phyloP scores from a whole-genome alignment of 129 eudicot species.

The Artemisia argyi region DNA sequence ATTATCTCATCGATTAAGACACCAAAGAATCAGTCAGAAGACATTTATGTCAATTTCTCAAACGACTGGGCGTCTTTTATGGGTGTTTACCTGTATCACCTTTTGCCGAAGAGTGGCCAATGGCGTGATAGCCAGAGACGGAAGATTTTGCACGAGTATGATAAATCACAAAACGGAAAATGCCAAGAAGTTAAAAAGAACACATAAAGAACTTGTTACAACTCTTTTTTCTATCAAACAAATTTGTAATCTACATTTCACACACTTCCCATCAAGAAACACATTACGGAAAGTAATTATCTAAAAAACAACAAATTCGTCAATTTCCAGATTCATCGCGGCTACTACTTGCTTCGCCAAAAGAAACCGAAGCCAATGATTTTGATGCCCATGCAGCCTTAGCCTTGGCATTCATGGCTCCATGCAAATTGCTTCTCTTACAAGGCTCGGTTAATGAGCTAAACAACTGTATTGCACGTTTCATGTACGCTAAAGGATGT shows the following conservation, averaged over 20 bases:
- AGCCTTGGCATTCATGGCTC: constrained; percentile 71
- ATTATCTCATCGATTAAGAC: too few relatives aligned
- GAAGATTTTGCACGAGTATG: neutral
- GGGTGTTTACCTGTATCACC: too few relatives aligned
- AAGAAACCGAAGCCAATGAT: constrained; percentile 79
- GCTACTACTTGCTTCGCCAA: constrained; percentile 71
- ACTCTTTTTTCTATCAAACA: constrained; percentile 35
- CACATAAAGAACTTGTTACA: constrained; percentile 18
- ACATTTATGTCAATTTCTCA: too few relatives aligned
- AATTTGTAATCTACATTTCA: constrained; percentile 31
- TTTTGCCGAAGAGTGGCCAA: too few relatives aligned
- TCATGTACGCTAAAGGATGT: constrained; percentile 53
- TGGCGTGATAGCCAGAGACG: neutral
- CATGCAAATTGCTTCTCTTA: constrained; percentile 80
- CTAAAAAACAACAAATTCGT: constrained; percentile 11
- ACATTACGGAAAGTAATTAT: constrained; percentile 12
- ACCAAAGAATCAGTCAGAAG: too few relatives aligned
- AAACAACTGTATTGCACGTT: constrained; percentile 57
- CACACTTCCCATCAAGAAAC: constrained; percentile 25
- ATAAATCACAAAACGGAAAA: neutral
- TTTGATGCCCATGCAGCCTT: constrained; percentile 88
- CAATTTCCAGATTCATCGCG: constrained; percentile 37
- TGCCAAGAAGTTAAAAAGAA: neutral
- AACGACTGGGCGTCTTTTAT: too few relatives aligned
- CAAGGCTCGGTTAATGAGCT: constrained; percentile 62